Percentiles rank a stretch among this genome's conserved stretches.
These are phyloP conservation scores for Bullera alba DNA, from an alignment of 768 basidiomycete genomes.

Conservation along the genomic window DNA sequence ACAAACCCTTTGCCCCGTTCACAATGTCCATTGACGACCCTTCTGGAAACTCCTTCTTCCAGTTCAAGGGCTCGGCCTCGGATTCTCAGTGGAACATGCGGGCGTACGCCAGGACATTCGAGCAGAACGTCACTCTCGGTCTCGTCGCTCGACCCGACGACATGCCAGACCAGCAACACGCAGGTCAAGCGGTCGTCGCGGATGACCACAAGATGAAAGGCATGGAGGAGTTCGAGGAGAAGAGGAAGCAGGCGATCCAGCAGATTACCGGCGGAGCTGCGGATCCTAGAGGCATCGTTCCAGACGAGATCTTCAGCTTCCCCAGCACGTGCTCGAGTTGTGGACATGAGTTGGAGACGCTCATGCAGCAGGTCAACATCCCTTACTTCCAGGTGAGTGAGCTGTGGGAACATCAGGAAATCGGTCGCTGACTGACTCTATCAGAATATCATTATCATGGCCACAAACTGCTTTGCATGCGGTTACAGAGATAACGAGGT, in stretches of 20 bases:
- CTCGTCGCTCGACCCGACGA: slow-evolving; percentile 51
- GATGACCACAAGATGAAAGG: slow-evolving; percentile 34
- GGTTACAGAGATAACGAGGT: slow-evolving; percentile 98
- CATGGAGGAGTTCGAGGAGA: slow-evolving; percentile 26
- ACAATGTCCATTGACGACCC: slow-evolving; percentile 86
- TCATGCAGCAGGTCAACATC: slow-evolving; percentile 93
- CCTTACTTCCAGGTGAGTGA: slow-evolving; percentile 85
- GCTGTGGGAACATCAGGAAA: not conserved
- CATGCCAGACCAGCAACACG: slow-evolving; percentile 26
- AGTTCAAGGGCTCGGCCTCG: slow-evolving; percentile 74
- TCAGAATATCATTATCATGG: slow-evolving; percentile 95
- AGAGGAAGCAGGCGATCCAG: slow-evolving; percentile 6
- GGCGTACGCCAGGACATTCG: slow-evolving; percentile 66
- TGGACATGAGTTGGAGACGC: slow-evolving; percentile 69
- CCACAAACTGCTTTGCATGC: slow-evolving; percentile 89
- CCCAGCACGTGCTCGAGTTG: slow-evolving; percentile 83
- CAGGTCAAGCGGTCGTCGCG: slow-evolving; percentile 26
- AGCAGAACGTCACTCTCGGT: slow-evolving; percentile 76
- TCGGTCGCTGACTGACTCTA: not conserved
- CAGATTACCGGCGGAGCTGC: not conserved
- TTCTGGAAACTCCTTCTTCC: slow-evolving; percentile 91
- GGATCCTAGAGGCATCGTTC: slow-evolving; percentile 38
- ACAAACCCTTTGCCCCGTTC: slow-evolving; percentile 61
- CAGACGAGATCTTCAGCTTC: slow-evolving; percentile 86
- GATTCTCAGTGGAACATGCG: slow-evolving; percentile 91